phyloP scores from a whole-genome alignment of 176 grass and related monocot species.

The Oryza coarctata region DNA sequence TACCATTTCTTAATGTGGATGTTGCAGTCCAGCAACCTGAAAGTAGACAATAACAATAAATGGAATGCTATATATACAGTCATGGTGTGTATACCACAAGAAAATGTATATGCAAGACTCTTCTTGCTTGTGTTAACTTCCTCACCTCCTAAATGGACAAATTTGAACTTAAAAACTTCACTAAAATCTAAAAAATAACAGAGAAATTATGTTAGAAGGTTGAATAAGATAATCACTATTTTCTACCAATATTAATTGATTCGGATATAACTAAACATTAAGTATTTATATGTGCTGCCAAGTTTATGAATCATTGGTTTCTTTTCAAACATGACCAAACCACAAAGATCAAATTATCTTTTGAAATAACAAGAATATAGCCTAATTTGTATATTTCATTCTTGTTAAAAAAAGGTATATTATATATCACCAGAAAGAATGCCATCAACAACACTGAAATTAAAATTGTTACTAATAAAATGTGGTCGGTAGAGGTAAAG shows the following conservation, averaged over 20 bases:
- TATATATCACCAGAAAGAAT: constrained; percentile 81
- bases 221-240: constrained; percentile 24
- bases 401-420: constrained; percentile 1
- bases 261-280: not conserved
- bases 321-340: not conserved
- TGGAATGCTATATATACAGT: not conserved
- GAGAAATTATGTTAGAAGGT: constrained; percentile 11
- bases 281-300: not conserved
- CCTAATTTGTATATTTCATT: constrained; percentile 8
- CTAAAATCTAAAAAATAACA: constrained; percentile 82
- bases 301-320: not conserved
- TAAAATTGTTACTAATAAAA: constrained; percentile 78
- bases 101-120: constrained; percentile 24
- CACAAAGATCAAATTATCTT: not conserved
- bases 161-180: constrained; percentile 93
- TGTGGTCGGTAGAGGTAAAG: too few species aligned
- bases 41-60: constrained; percentile 39
- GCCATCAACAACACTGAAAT: constrained; percentile 79
- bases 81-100: constrained; percentile 10
- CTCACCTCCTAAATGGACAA: constrained; percentile 86
- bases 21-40: constrained; percentile 78
- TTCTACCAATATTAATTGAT: not conserved
- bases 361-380: constrained; percentile 29
- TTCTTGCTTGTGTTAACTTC: constrained; percentile 89
- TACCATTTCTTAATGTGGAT: constrained; percentile 70